These are phyloP conservation scores for Bombardia bombarda DNA, from an alignment of 495 filamentous ascomycete species.

Conservation along the genomic window DNA sequence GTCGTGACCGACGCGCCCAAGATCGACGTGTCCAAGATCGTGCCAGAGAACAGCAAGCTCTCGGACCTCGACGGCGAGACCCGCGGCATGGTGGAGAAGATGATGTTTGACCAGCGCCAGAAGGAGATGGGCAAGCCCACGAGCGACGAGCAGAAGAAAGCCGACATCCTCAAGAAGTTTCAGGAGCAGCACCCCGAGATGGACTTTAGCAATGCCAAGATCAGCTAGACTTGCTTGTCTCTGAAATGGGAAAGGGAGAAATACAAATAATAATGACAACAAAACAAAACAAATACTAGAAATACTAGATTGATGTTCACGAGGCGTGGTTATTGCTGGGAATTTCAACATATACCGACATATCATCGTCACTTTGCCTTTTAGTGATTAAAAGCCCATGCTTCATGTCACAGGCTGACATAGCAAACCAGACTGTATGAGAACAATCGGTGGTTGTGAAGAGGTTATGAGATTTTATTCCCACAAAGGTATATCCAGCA, in stretches of 20 bases:
- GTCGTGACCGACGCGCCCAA: constrained; percentile 75
- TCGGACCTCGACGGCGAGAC: constrained; percentile 94
- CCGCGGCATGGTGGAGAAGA: constrained; percentile 97
- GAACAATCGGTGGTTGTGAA: too few species aligned
- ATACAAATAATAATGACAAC: constrained; percentile 1
- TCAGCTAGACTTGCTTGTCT: too few species aligned
- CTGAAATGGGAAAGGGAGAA: neutral
- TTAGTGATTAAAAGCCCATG: too few species aligned
- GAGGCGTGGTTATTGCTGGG: neutral
- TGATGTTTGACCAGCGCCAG: constrained; percentile 98
- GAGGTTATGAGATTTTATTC: too few species aligned
- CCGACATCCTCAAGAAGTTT: constrained; percentile 87
- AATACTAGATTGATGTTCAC: neutral
- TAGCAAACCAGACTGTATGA: too few species aligned
- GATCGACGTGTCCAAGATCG: constrained; percentile 92
- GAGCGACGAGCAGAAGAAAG: constrained; percentile 88
- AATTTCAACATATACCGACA: neutral
- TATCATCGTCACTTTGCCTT: too few species aligned
- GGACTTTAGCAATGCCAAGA: constrained; percentile 76
- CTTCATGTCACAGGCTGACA: too few species aligned
- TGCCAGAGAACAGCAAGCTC: constrained; percentile 83
- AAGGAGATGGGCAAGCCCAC: constrained; percentile 83
- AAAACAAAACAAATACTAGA: constrained; percentile 1
- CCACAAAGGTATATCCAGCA: too few species aligned
- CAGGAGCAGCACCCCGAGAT: constrained; percentile 68